Evolutionary conservation across 176 grass and related monocot genomes (phyloP).

Genomic region (Alloteropsis semialata): DNA sequence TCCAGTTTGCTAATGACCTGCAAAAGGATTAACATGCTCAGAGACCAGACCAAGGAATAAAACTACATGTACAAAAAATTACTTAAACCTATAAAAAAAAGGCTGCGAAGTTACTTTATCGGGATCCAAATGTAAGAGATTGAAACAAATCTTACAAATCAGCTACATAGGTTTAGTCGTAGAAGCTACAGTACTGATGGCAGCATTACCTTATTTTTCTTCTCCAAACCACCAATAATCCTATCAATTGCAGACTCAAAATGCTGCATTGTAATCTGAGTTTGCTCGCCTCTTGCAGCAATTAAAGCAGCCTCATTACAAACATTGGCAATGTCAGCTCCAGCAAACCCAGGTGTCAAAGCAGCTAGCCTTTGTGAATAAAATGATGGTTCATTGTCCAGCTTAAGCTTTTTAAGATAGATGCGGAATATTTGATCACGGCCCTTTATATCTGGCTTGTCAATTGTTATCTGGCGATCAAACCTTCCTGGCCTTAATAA

Average conservation of each 20-base stretch:
- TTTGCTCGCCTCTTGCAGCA: conserved; percentile 67
- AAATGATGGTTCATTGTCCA: conserved; percentile 79
- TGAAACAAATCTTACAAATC: neutral
- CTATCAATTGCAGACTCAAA: conserved; percentile 94
- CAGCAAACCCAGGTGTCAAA: conserved; percentile 96
- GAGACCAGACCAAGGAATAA: neutral
- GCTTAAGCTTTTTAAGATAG: conserved; percentile 94
- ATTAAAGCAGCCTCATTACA: conserved; percentile 98
- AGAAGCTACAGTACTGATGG: neutral
- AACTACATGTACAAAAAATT: neutral
- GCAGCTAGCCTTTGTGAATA: conserved; percentile 93
- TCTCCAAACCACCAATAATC: conserved; percentile 93
- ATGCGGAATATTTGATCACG: conserved; percentile 94
- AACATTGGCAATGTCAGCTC: conserved; percentile 97
- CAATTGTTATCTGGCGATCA: conserved; percentile 94
- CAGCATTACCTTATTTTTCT: conserved; percentile 90
- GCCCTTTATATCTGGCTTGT: conserved; percentile 97
- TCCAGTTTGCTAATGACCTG: conserved; percentile 99
- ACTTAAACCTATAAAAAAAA: neutral
- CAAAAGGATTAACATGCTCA: neutral
- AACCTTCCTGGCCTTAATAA: conserved; percentile 93
- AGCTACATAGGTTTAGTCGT: neutral
- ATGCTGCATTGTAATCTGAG: conserved; percentile 78
- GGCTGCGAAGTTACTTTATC: conserved; percentile 27
- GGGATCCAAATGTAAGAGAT: neutral